phyloP scores from a whole-genome alignment of 2,329 filamentous ascomycete genomes.

The Alternaria viburni region DNA sequence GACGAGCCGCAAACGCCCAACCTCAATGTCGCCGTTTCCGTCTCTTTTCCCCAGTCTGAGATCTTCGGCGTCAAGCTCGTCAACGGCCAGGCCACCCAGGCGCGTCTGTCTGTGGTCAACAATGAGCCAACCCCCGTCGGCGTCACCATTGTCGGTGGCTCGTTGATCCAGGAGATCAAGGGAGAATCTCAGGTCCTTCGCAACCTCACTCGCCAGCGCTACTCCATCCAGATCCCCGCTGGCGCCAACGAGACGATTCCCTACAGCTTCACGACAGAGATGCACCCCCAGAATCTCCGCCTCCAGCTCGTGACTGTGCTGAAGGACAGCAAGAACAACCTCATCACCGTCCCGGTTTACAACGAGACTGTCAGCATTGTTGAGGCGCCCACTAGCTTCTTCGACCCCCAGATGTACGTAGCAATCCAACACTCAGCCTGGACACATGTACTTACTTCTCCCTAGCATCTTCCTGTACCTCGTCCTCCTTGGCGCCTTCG shows the following conservation, averaged over 20 bases:
- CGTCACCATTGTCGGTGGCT: conserved; percentile 78
- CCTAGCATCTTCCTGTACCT: conserved; percentile 94
- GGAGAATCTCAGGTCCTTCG: conserved; percentile 68
- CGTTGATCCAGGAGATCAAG: conserved; percentile 67
- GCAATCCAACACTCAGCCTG: not conserved
- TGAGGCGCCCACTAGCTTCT: conserved; percentile 87
- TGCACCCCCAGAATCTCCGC: conserved; percentile 88
- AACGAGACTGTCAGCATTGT: conserved; percentile 85
- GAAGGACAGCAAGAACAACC: conserved; percentile 66
- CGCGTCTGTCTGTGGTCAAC: conserved; percentile 83
- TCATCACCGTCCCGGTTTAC: conserved; percentile 81
- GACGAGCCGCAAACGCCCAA: conserved; percentile 69
- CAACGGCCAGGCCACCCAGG: conserved; percentile 86
- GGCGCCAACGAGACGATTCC: conserved; percentile 78
- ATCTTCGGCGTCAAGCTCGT: conserved; percentile 95
- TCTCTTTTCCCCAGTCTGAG: conserved; percentile 70
- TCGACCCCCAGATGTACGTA: conserved; percentile 92
- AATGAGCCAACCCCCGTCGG: conserved; percentile 77
- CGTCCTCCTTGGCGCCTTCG: conserved; percentile 80
- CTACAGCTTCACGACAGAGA: conserved; percentile 86
- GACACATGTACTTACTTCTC: conserved; percentile 16
- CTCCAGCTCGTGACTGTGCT: conserved; percentile 80
- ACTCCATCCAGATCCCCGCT: conserved; percentile 74
- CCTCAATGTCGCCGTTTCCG: conserved; percentile 61
- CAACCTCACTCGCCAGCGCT: conserved; percentile 82